Evolutionary conservation across 305 asterid genomes (phyloP), one percentile per base, ranked within the genome.

Genomic region (Fraxinus nigra): DNA sequence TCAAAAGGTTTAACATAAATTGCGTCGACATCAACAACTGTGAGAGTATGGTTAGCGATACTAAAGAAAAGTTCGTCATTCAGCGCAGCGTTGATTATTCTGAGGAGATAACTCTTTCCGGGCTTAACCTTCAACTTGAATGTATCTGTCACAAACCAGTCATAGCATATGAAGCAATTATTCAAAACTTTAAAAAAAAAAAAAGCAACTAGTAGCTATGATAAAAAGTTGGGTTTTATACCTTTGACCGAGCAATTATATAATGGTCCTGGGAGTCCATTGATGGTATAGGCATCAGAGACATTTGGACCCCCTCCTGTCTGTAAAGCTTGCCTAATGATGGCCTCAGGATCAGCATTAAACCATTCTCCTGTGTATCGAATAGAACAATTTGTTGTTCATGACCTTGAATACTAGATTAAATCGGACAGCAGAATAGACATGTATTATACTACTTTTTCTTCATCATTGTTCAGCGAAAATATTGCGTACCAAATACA

Each of bases 271-370:
- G 94, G 94, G 37, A 86, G 87, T n/a, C 93, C 91, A 18, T 90
- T 90, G 35, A 90, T 89, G 20, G 92, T 90, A 61, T 88, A 90
- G 26, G 94, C 94, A 59, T 89, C 92, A 5, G 94, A 90, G 69
- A 86, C 90, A 7, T 89, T 87, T 10, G 92, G 92, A 1, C 86
- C 90, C 69, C 89, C 91, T 5, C 94, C 94, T 4, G 92, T 88
- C 75, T 78, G 88, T 2, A 89, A 48, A 28, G 90, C 92, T 67
- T 86, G 91, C 11, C 38, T 78, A 54, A 90, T 85, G 9, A 89
- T 84, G 3, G 87, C 87, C 76, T 90, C 92, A 0, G 92, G 75
- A n/a, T 90, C 92, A 1, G 75, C 69, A 70, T 90, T 89, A 82
- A 87, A 90, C 94, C 94, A 90, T 84, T 90, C 94, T n/a, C 93